These are phyloP conservation scores for Canavalia ensiformis DNA, from an alignment of 306 rosid species.

Conservation along the genomic window DNA sequence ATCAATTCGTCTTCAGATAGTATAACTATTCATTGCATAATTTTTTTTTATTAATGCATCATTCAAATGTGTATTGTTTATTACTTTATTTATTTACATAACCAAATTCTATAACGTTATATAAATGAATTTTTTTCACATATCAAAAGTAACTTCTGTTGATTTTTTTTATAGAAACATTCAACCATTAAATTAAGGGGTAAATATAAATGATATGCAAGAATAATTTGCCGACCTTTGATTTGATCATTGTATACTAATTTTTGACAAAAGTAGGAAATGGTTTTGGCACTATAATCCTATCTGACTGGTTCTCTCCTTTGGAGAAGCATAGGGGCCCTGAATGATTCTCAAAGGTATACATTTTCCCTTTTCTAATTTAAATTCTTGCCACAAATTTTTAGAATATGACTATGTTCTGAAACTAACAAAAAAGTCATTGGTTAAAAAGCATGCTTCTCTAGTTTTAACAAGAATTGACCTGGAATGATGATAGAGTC, in stretches of 20 bases:
- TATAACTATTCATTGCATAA: neutral
- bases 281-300: neutral
- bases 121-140: too few relatives aligned
- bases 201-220: neutral
- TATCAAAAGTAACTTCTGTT: too few relatives aligned
- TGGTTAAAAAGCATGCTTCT: neutral
- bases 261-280: neutral
- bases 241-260: too few relatives aligned
- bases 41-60: neutral
- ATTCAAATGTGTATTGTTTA: neutral
- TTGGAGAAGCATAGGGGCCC: neutral
- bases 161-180: too few relatives aligned
- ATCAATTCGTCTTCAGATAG: neutral
- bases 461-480: neutral
- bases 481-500: neutral
- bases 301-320: neutral
- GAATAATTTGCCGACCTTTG: neutral
- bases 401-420: neutral
- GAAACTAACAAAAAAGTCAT: neutral
- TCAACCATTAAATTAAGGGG: too few relatives aligned
- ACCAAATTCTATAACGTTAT: neutral
- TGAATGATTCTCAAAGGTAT: neutral
- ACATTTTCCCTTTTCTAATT: neutral
- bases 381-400: neutral
- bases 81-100: neutral